Evolutionary conservation across 495 filamentous ascomycete genomes (phyloP).

Genomic region (Cercophora sp.): DNA sequence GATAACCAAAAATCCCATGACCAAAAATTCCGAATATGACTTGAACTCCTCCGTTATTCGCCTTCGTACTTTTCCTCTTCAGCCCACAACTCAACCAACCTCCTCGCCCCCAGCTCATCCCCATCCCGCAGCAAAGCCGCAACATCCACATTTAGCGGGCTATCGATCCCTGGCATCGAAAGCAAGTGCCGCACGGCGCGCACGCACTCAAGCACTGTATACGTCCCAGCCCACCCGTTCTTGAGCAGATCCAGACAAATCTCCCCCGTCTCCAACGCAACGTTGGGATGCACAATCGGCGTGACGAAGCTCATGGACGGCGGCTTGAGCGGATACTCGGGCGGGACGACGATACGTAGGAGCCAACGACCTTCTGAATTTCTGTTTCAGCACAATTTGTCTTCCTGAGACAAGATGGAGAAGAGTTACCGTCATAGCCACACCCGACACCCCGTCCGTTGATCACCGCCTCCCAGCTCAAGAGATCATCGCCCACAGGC

Average conservation of each 20-base stretch:
- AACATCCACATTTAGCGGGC: slow-evolving; percentile 85
- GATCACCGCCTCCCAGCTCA: slow-evolving; percentile 76
- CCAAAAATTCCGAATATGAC: background rate
- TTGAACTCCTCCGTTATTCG: background rate
- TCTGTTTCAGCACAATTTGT: background rate
- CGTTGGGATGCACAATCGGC: slow-evolving; percentile 80
- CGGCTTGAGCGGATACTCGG: slow-evolving; percentile 71
- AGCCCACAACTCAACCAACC: slow-evolving; percentile 78
- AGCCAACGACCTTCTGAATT: slow-evolving; percentile 73
- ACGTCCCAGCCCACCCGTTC: slow-evolving; percentile 77
- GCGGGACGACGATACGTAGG: slow-evolving; percentile 70
- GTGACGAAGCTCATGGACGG: slow-evolving; percentile 77
- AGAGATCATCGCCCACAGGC: slow-evolving; percentile 67
- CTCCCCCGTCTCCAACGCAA: slow-evolving; percentile 76
- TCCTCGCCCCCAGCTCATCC: slow-evolving; percentile 72
- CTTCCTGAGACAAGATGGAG: background rate
- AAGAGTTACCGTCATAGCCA: slow-evolving; percentile 64
- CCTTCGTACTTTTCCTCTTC: slow-evolving; percentile 48
- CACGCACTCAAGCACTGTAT: slow-evolving; percentile 73
- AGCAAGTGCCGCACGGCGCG: slow-evolving; percentile 75
- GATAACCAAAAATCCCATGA: no score
- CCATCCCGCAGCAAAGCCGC: slow-evolving; percentile 71
- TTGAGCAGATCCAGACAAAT: slow-evolving; percentile 89
- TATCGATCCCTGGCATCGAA: slow-evolving; percentile 70
- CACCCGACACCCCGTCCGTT: slow-evolving; percentile 58